Evolutionary conservation across 1,284 basidiomycete genomes (phyloP), one percentile per base, ranked within the genome.

Genomic region (Ceratobasidium sp.): DNA sequence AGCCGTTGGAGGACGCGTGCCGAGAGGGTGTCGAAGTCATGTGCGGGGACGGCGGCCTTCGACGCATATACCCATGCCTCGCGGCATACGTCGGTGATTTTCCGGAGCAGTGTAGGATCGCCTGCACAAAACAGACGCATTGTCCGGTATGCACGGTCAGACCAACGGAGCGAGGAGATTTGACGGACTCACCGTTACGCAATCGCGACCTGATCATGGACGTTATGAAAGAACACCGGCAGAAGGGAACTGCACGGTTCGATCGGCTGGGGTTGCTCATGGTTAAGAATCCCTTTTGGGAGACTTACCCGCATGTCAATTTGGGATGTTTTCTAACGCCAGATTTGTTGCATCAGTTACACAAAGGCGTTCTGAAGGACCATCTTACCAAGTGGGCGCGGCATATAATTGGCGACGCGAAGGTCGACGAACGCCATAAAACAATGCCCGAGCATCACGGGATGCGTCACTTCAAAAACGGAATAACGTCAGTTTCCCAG

Each of bases 291-390:
- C 83, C 83, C 28, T 84, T 84, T 78, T 83, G 84, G 84, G 73
- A 44, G 1, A 66, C 79, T 33, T 76, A 83, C 13, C 83, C 82
- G 2, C 75, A 82, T 56, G 28, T 71, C 10, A 76, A 84, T 70
- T 83, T 83, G 49, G 82, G 82, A 76, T 6, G 51, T 7, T 73
- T 66, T 18, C 69, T 84, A 51, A 82, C 82, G 3, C 84, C 83
- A 6, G 83, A 85, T 56, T 64, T 84, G 46, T 80, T 85, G 10
- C 84, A 85, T 72, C 84, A 84, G 67, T 75, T 84, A 1, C 83
- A 85, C 77, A 84, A 85, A 68, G 84, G 84, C 18, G 80, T 85
- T 4, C 81, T 83, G 69, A 83, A 83, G 69, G 81, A 82, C 39
- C 82, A 83, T 56, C 72, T 83, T 0, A 75, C 81, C 9, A 75